Evolutionary conservation across 108 stramenopile species (phyloP), one percentile per base, ranked within the genome.

Genomic region (Nitzschia sp.): DNA sequence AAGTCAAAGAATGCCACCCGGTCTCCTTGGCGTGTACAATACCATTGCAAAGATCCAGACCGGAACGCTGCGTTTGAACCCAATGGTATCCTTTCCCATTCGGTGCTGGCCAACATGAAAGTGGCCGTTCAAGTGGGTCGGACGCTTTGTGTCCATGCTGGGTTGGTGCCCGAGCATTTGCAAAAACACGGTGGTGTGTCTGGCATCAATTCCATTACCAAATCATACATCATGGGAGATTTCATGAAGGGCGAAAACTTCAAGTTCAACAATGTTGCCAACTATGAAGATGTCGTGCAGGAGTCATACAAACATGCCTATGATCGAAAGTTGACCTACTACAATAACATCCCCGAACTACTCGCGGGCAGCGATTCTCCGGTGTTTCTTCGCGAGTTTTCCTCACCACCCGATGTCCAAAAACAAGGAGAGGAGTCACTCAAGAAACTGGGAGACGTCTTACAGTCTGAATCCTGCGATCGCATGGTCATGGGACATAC

Each of bases 401-500:
- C 76, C 37, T 58, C 57, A 15, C 91, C 91, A 12, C 66, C 67
- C 41, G 83, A 92, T 75, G 22, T 12, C 0, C 65, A 68, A 53
- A 86, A 85, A 0, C 63, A 63, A 26, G 70, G 77, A 61, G 38
- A n/a, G 0, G 56, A 42, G 12, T 48, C 46, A 3, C 6, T 2
- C 46, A 17, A 17, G 3, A 12, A 12, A 11, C 10, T 24, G 0
- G 40, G 17, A n/a, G 19, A 39, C 0, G 60, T 60, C 65, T 52
- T 74, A 5, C 54, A 78, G 52, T 65, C 42, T 40, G 77, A 43
- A 54, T 29, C 69, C 7, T 60, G 51, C 25, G 79, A 83, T 41
- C 67, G 90, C 24, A 88, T 91, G 83, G 85, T 88, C 26, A 87
- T 92, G 83, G 91, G 91, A 2, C 91, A 92, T 67, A 92, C 88